Base-by-base conservation (phyloP, 169 alveolate species). In the Cyclospora cayetanensis region DNA sequence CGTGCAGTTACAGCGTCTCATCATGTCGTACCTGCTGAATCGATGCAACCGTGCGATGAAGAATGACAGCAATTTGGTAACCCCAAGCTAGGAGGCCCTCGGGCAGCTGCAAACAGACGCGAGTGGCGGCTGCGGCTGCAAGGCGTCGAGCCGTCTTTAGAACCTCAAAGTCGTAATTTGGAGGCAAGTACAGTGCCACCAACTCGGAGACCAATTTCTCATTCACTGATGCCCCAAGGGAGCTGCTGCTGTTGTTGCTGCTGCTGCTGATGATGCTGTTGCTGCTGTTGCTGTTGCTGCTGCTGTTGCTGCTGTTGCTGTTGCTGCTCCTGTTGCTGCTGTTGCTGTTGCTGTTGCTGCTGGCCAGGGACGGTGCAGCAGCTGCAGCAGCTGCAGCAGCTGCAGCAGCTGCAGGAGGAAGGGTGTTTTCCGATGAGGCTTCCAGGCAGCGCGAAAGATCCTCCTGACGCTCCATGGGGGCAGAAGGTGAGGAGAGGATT, bases 91-190 rank as follows among this genome's bases (percentile, higher is more conserved):
- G 94, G 27, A 98, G 93, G 3, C 99, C 99, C 82, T 99, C 99
- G 15, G 99, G 99, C 95, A 99, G 96, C 95, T 99, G 99, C 42
- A 99, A 95, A 25, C 98, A 98, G 39, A 99, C 99, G 50, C 94
- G 93, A 72, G 91, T 94, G 31, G 96, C 94, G 53, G 95, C 74
- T 37, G 94, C 95, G 91, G 97, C 96, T 39, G 94, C 68, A 43
- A 99, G 96, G 90, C 98, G 96, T 70, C 94, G 85, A 7, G 98
- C 74, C 74, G 99, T 95, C 95, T 99, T 98, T 92, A 95, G 95
- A 43, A 98, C 95, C 95, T 99, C 99, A 91, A 98, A 99, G 95
- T 98, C 97, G 93, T 99, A 99, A 94, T 98, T 97, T 55, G 95
- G 88, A 9, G 99, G 99, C 52, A 99, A 96, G 60, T 42, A 89